Conservation (phyloP, 106 monocot species). For the Allium fistulosum region DNA sequence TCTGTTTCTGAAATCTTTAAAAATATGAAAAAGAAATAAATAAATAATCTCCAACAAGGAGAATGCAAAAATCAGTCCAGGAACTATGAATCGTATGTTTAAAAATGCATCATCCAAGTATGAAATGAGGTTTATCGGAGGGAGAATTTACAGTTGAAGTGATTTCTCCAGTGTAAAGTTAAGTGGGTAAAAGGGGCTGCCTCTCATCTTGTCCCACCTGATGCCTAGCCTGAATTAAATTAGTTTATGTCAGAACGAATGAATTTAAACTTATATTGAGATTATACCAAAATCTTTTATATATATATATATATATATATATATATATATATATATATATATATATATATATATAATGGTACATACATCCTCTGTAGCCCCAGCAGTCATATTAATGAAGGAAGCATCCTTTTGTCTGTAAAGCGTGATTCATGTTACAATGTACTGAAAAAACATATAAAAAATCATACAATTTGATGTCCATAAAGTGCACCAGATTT, state of each 20-base stretch:
- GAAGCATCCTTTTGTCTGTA: slow-evolving; percentile 64
- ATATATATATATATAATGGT: background rate
- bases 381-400: slow-evolving; percentile 61
- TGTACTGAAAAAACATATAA: background rate
- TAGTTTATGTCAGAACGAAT: background rate
- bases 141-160: background rate
- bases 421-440: background rate
- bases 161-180: background rate
- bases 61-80: too few species aligned
- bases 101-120: too few species aligned
- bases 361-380: slow-evolving; percentile 18
- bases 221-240: slow-evolving; percentile 7
- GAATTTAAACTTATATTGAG: background rate
- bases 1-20: too few species aligned
- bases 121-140: background rate
- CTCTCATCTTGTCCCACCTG: slow-evolving; percentile 2
- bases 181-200: slow-evolving; percentile 3
- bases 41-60: too few species aligned
- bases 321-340: background rate
- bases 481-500: too few species aligned
- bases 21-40: too few species aligned
- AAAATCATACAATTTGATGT: background rate
- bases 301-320: background rate
- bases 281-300: background rate
- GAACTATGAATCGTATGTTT: too few species aligned